A percentile compares a stretch with the other conserved stretches of the same genome.
These are phyloP conservation scores for Pisolithus thermaeus DNA, from an alignment of 1,284 basidiomycete genomes.

Conservation along the genomic window DNA sequence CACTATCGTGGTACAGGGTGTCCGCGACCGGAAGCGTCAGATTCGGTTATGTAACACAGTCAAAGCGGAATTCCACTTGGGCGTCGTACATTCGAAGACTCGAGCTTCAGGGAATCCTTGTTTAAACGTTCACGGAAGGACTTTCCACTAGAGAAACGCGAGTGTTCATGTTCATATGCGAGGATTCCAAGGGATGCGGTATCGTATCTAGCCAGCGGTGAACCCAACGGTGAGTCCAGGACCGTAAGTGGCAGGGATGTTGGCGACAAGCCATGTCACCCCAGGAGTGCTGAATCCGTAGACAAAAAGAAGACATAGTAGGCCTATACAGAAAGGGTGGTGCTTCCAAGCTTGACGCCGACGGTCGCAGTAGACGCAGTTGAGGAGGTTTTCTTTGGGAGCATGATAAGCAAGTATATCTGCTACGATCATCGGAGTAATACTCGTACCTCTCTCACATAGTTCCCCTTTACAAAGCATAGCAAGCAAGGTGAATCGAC, in stretches of 20 bases:
- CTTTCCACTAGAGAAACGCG: constrained; percentile 31
- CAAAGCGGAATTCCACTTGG: constrained; percentile 40
- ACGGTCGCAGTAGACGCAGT: constrained; percentile 68
- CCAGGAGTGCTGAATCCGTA: constrained; percentile 72
- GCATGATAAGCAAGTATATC: constrained; percentile 85
- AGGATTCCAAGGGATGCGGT: background rate
- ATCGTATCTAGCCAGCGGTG: constrained; percentile 51
- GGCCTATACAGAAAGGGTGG: background rate
- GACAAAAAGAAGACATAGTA: background rate
- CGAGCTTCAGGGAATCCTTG: constrained; percentile 81
- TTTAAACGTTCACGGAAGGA: constrained; percentile 77
- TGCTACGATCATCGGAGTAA: constrained; percentile 80
- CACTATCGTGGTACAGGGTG: no score
- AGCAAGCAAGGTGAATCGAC: background rate
- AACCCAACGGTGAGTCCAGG: constrained; percentile 79
- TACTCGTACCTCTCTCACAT: constrained; percentile 52
- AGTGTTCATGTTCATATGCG: no score
- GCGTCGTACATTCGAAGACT: constrained; percentile 75
- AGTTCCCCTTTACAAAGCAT: constrained; percentile 41
- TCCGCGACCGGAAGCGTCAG: background rate
- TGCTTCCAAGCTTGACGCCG: background rate
- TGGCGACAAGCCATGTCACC: constrained; percentile 68
- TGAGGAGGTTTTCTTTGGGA: constrained; percentile 71
- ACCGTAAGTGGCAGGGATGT: constrained; percentile 70
- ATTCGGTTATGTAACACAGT: background rate